Percentiles rank a stretch among this genome's conserved stretches.
These are phyloP conservation scores for Mortierella sp. DNA, from an alignment of 371 early-diverging fungal species.

Conservation along the genomic window DNA sequence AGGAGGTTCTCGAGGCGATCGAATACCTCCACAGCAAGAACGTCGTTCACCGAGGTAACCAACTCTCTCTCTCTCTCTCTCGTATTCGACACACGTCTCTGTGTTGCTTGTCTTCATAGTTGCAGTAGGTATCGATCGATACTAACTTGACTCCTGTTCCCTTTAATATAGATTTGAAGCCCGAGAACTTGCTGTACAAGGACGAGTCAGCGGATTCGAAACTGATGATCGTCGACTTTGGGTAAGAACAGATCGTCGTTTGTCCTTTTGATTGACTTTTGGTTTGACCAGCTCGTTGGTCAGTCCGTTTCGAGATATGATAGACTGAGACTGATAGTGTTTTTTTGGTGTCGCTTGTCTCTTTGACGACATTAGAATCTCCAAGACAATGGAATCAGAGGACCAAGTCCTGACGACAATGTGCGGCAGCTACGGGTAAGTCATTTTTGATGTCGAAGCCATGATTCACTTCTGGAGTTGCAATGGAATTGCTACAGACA, in stretches of 20 bases:
- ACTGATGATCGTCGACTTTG: constrained; percentile 78
- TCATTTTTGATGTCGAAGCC: neutral
- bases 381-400: constrained; percentile 65
- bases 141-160: neutral
- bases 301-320: neutral
- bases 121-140: too few species aligned
- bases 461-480: too few species aligned
- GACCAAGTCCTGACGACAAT: constrained; percentile 67
- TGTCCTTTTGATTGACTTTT: neutral
- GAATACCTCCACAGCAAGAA: constrained; percentile 82
- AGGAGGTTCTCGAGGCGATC: constrained; percentile 74
- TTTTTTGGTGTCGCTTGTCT: neutral
- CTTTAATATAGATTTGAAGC: constrained; percentile 76
- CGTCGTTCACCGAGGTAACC: constrained; percentile 78
- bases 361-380: constrained; percentile 60
- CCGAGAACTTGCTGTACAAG: constrained; percentile 84
- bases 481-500: too few species aligned
- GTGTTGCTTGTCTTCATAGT: too few species aligned
- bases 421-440: constrained; percentile 72
- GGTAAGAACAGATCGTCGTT: constrained; percentile 56
- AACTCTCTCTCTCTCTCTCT: neutral
- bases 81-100: too few species aligned
- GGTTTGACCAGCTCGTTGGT: neutral
- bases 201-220: constrained; percentile 68
- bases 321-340: neutral